Conservation (phyloP, 768 basidiomycete genomes). For the Amanita rimosa region DNA sequence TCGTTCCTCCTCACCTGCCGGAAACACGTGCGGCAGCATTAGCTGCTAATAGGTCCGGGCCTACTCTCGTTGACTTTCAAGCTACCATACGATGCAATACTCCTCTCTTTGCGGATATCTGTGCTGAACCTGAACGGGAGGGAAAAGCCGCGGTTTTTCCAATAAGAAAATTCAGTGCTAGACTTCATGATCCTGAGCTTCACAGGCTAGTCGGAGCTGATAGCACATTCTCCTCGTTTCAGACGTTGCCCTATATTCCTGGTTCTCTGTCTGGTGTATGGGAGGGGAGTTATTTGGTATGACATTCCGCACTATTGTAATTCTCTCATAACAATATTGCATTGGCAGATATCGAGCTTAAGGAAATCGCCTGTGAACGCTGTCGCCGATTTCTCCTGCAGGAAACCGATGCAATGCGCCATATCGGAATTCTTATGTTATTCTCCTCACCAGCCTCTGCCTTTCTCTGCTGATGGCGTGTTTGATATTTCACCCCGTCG, state of each 20-base stretch:
- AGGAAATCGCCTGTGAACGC: conserved; percentile 4
- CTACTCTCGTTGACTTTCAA: conserved; percentile 42
- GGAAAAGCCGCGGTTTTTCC: background rate
- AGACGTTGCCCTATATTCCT: conserved; percentile 21
- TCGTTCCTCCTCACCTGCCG: conserved; percentile 40
- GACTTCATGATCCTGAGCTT: conserved; percentile 11
- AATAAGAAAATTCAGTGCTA: background rate
- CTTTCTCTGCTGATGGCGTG: conserved; percentile 9
- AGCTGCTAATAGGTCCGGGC: conserved; percentile 33
- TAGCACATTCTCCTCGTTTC: background rate
- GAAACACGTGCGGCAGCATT: conserved; percentile 33
- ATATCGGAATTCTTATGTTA: conserved; percentile 34
- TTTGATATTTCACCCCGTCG: conserved; percentile 7
- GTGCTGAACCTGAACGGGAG: background rate
- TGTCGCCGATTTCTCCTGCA: conserved; percentile 23
- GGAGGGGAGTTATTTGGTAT: conserved; percentile 52
- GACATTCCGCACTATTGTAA: background rate
- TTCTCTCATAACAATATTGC: background rate
- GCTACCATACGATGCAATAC: conserved; percentile 30
- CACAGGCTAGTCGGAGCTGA: conserved; percentile 8
- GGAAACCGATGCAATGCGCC: conserved; percentile 38
- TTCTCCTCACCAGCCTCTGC: conserved; percentile 23
- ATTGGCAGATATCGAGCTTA: conserved; percentile 4
- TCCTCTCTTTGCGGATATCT: conserved; percentile 37
- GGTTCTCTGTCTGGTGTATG: conserved; percentile 44